These are phyloP conservation scores for Skeletonema menzelii DNA, from an alignment of 108 stramenopile genomes.

Conservation along the genomic window DNA sequence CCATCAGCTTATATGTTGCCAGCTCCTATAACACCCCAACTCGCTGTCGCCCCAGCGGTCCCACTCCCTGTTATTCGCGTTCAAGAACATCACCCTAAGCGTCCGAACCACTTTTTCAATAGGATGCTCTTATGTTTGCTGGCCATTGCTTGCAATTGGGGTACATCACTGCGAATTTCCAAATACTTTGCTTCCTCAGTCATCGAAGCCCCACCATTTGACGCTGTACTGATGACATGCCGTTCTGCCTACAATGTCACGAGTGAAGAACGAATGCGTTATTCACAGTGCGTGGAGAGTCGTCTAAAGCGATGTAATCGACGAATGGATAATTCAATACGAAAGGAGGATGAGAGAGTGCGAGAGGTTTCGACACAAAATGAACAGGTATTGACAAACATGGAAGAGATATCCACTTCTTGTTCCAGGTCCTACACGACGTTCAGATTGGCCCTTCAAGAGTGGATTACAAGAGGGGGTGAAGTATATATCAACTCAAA, in stretches of 20 bases:
- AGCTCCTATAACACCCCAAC: not conserved
- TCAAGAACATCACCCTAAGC: not conserved
- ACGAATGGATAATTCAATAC: slow-evolving; percentile 17
- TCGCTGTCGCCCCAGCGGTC: not conserved
- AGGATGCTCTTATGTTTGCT: slow-evolving; percentile 35
- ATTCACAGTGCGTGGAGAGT: slow-evolving; percentile 33
- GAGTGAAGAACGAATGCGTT: slow-evolving; percentile 26
- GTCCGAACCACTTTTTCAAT: slow-evolving; percentile 29
- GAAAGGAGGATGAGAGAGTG: slow-evolving; percentile 31
- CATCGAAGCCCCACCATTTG: slow-evolving; percentile 32
- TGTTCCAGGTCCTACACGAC: slow-evolving; percentile 44
- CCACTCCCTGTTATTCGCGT: not conserved
- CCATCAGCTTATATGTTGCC: not conserved
- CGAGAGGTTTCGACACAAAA: slow-evolving; percentile 11
- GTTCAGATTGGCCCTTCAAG: slow-evolving; percentile 34
- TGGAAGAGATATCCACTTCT: slow-evolving; percentile 9
- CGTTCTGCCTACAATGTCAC: slow-evolving; percentile 22
- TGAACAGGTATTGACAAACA: slow-evolving; percentile 20
- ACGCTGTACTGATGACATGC: slow-evolving; percentile 20
- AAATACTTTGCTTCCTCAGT: slow-evolving; percentile 26
- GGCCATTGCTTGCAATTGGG: slow-evolving; percentile 40
- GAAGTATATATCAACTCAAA: slow-evolving; percentile 10
- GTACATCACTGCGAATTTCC: slow-evolving; percentile 38
- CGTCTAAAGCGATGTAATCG: slow-evolving; percentile 32
- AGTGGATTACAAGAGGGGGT: slow-evolving; percentile 34